Base-by-base conservation (phyloP, 2,329 filamentous ascomycete species). In the Lanzia echinophila region DNA sequence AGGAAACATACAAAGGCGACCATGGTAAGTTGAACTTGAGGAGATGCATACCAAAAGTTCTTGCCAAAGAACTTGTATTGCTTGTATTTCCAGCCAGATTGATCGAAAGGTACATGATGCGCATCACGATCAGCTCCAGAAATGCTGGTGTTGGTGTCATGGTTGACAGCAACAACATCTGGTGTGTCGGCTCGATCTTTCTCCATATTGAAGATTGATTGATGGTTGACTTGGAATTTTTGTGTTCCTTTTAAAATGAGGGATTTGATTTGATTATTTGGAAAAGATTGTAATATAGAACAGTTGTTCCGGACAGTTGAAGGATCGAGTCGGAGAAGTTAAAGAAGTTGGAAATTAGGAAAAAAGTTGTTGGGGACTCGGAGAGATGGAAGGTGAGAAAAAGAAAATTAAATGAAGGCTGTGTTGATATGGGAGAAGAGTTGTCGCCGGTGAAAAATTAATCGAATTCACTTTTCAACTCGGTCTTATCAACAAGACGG, bases 1-100 rank as follows among this genome's bases (percentile, higher is more conserved):
- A 87, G 68, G 74, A 88, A 87, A 67, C 83, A 87, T 47, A 87
- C 83, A 56, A 86, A 75, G 20, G 83, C 77, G 53, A 90, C 85
- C 75, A 90, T 79, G 58, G 86, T 63, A 34, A 91, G 76, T 71
- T 91, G 87, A 46, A 83, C 70, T 64, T 83, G 80, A 12, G 87
- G 87, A 54, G 86, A 88, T 20, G 87, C 87, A 68, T 86, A 90
- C 77, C 83, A 88, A 7, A 86, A 56, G 60, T 77, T 76, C 55
- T 71, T 70, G 47, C 73, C 72, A 17, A 78, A 76, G 54, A 89
- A 56, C 54, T 73, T 77, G 64, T 81, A 65, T 47, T 76, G 73
- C 65, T 79, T 82, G 75, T 90, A 89, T 72, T 83, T 84, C 86
- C 86, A 89, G 58, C 79, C 78, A 12, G 31, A 3, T 3, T 39